Percentiles rank a stretch among this genome's conserved stretches.
phyloP scores from a whole-genome alignment of 164 flowering plant genomes.

The Aristolochia californica region DNA sequence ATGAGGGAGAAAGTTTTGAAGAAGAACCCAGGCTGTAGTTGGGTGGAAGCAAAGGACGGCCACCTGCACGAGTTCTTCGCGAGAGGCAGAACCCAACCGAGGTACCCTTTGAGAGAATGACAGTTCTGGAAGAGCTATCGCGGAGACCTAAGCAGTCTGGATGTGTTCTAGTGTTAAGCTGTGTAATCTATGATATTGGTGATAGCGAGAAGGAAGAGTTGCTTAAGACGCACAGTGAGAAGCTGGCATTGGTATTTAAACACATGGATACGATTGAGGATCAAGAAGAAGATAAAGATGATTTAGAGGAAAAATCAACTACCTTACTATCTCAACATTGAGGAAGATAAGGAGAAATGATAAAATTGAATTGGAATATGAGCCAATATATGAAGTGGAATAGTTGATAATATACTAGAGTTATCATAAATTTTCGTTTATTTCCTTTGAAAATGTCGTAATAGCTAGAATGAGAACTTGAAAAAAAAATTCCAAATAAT shows the following conservation, averaged over 20 bases:
- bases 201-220: conserved; percentile 48
- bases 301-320: too few relatives aligned
- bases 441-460: too few relatives aligned
- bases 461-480: too few relatives aligned
- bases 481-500: too few relatives aligned
- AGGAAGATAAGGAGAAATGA: too few relatives aligned
- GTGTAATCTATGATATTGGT: conserved; percentile 36
- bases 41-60: conserved; percentile 22
- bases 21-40: conserved; percentile 22
- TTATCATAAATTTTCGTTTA: too few relatives aligned
- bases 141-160: conserved; percentile 24
- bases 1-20: conserved; percentile 15
- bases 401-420: too few relatives aligned
- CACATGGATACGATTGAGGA: conserved; percentile 36
- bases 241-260: conserved; percentile 49
- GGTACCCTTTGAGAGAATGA: conserved; percentile 17
- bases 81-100: conserved; percentile 14
- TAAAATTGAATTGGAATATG: too few relatives aligned
- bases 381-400: too few relatives aligned
- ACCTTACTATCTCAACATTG: too few relatives aligned
- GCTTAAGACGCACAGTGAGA: conserved; percentile 43
- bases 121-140: conserved; percentile 26
- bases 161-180: conserved; percentile 26
- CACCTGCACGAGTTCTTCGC: conserved; percentile 16
- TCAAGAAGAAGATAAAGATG: too few relatives aligned